A percentile compares a stretch with the other conserved stretches of the same genome.
phyloP scores from a whole-genome alignment of 1,284 basidiomycete genomes.

The Sporisorium scitamineum region DNA sequence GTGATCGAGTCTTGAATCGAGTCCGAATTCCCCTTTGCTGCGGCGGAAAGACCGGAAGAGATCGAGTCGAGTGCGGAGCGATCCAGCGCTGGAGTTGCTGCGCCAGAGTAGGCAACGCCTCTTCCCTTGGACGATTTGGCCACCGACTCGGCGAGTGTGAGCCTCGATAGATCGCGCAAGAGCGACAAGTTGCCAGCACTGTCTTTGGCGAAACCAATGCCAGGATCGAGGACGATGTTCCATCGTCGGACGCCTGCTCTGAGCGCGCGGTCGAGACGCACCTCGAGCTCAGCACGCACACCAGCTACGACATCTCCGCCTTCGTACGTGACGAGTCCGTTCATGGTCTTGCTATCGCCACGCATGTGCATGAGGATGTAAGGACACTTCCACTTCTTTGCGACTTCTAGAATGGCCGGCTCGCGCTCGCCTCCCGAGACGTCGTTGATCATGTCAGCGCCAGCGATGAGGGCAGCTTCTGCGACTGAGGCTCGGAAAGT shows the following conservation, averaged over 20 bases:
- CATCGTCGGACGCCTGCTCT: constrained; percentile 84
- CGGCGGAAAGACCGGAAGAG: constrained; percentile 6
- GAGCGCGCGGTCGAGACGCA: constrained; percentile 79
- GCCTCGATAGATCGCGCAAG: constrained; percentile 37
- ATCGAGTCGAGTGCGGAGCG: constrained; percentile 16
- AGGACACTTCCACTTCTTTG: constrained; percentile 71
- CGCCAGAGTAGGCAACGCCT: constrained; percentile 19
- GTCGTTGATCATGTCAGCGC: constrained; percentile 95
- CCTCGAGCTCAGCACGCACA: constrained; percentile 80
- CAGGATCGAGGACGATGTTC: constrained; percentile 92
- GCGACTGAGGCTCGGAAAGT: constrained; percentile 91
- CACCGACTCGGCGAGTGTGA: constrained; percentile 32
- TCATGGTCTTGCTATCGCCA: constrained; percentile 76
- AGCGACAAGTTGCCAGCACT: constrained; percentile 81
- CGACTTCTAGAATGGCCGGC: constrained; percentile 77
- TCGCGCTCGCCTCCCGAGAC: constrained; percentile 79
- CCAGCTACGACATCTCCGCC: constrained; percentile 79
- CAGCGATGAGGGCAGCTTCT: constrained; percentile 79
- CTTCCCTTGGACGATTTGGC: constrained; percentile 40
- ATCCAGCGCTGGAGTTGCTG: constrained; percentile 34
- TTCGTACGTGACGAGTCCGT: constrained; percentile 73
- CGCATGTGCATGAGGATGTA: constrained; percentile 95
- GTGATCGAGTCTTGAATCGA: constrained; percentile 32
- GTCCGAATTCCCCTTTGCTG: constrained; percentile 3
- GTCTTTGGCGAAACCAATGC: constrained; percentile 94